Percentiles rank a stretch among this genome's conserved stretches.
phyloP scores from a whole-genome alignment of 352 stramenopile genomes.

The Globisporangium okanoganense region DNA sequence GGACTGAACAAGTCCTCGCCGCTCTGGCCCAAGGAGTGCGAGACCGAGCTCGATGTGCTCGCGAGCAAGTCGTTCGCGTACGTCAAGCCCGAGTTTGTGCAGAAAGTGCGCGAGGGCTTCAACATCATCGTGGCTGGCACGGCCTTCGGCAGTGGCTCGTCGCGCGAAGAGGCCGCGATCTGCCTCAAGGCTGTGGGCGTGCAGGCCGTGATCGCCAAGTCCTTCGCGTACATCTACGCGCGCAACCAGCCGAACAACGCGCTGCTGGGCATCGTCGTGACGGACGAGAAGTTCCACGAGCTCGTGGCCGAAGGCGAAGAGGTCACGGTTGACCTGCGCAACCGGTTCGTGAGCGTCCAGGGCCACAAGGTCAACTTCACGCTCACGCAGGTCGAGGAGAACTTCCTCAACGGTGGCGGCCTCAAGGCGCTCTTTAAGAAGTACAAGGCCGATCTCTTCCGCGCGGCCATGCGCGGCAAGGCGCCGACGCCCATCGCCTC shows the following conservation, averaged over 20 bases:
- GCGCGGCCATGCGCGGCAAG: constrained; percentile 74
- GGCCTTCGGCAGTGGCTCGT: constrained; percentile 75
- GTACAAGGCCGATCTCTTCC: constrained; percentile 85
- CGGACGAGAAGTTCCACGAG: constrained; percentile 76
- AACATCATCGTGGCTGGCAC: constrained; percentile 79
- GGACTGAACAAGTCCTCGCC: constrained; percentile 75
- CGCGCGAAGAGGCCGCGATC: constrained; percentile 73
- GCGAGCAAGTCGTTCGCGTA: constrained; percentile 81
- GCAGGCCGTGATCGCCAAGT: constrained; percentile 81
- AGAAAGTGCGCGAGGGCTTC: constrained; percentile 63
- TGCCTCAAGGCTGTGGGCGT: constrained; percentile 79
- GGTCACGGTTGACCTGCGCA: constrained; percentile 68
- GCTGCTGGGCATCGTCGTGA: constrained; percentile 76
- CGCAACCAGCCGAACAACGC: constrained; percentile 85
- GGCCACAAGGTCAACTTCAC: constrained; percentile 64
- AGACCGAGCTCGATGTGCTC: constrained; percentile 76
- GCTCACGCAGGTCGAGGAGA: constrained; percentile 75
- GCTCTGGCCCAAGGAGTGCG: constrained; percentile 72
- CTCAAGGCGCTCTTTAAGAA: constrained; percentile 76
- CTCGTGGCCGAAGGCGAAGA: constrained; percentile 59
- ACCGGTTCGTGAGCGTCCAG: constrained; percentile 55
- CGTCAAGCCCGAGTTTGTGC: constrained; percentile 70
- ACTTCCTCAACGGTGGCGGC: constrained; percentile 72
- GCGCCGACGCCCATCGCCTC: constrained; percentile 49
- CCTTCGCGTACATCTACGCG: constrained; percentile 85